phyloP scores from a whole-genome alignment of 2,329 filamentous ascomycete species.

The Pestalotiopsis sp. region DNA sequence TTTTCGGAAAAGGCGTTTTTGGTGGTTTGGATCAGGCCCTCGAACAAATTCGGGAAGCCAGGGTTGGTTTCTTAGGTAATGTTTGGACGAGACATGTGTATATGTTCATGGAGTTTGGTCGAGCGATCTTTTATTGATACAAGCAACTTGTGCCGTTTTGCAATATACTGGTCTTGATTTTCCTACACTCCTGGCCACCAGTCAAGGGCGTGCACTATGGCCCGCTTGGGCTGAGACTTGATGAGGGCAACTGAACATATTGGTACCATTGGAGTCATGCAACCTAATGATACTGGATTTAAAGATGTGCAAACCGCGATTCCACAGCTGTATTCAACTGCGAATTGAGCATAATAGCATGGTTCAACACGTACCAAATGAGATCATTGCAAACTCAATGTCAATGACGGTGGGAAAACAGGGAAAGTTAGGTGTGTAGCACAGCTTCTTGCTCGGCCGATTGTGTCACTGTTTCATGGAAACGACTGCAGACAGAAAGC shows the following conservation, averaged over 20 bases:
- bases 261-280: neutral
- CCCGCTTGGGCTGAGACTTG: neutral
- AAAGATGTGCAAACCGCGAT: too few relatives aligned
- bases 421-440: neutral
- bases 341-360: too few relatives aligned
- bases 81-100: conserved; percentile 12
- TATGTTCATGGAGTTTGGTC: conserved; percentile 6
- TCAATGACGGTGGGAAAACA: neutral
- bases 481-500: neutral
- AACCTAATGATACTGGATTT: too few relatives aligned
- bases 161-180: neutral
- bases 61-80: neutral
- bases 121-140: conserved; percentile 5
- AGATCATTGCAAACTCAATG: neutral
- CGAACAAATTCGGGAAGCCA: neutral
- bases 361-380: too few relatives aligned
- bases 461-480: neutral
- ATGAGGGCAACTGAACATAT: neutral
- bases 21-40: neutral
- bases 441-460: conserved; percentile 1
- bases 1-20: conserved; percentile 12
- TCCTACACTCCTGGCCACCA: neutral
- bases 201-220: neutral
- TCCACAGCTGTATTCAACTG: too few relatives aligned
- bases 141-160: neutral